These are phyloP conservation scores for Pythium scleroteichum DNA, from an alignment of 352 stramenopile genomes.

Conservation along the genomic window DNA sequence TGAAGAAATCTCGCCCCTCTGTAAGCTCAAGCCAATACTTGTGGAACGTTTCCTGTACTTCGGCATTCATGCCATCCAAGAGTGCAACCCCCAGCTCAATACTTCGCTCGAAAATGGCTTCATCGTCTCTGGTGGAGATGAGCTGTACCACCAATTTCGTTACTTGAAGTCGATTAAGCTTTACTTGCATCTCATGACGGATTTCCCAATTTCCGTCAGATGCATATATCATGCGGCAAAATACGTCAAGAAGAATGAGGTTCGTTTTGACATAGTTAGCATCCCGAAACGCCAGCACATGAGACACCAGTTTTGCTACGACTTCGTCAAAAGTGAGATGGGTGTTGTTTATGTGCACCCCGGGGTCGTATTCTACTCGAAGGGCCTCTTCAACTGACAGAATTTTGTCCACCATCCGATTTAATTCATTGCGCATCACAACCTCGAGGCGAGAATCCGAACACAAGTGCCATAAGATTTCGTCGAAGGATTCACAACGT, in stretches of 20 bases:
- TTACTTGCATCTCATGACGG: constrained; percentile 66
- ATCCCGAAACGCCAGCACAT: constrained; percentile 60
- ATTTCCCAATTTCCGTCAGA: constrained; percentile 44
- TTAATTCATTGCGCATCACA: constrained; percentile 67
- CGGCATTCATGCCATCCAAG: constrained; percentile 74
- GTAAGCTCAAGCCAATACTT: constrained; percentile 39
- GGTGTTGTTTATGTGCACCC: constrained; percentile 44
- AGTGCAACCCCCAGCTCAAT: constrained; percentile 67
- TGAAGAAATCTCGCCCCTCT: constrained; percentile 45
- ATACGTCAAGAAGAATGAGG: constrained; percentile 66
- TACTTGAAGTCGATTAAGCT: constrained; percentile 59
- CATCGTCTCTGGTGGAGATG: constrained; percentile 53
- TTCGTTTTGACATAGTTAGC: constrained; percentile 66
- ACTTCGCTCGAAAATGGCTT: constrained; percentile 53
- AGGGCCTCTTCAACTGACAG: constrained; percentile 50
- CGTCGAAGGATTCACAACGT: constrained; percentile 46
- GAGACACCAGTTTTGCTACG: constrained; percentile 56
- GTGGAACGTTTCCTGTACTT: constrained; percentile 75
- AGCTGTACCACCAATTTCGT: constrained; percentile 68
- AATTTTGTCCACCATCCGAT: constrained; percentile 72
- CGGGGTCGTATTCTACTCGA: constrained; percentile 45
- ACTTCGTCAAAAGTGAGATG: constrained; percentile 66
- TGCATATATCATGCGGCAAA: constrained; percentile 73
- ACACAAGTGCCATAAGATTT: constrained; percentile 46
- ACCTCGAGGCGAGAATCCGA: constrained; percentile 40